Base-by-base conservation (phyloP, 345 rosid genomes). In the Salix dunnii region DNA sequence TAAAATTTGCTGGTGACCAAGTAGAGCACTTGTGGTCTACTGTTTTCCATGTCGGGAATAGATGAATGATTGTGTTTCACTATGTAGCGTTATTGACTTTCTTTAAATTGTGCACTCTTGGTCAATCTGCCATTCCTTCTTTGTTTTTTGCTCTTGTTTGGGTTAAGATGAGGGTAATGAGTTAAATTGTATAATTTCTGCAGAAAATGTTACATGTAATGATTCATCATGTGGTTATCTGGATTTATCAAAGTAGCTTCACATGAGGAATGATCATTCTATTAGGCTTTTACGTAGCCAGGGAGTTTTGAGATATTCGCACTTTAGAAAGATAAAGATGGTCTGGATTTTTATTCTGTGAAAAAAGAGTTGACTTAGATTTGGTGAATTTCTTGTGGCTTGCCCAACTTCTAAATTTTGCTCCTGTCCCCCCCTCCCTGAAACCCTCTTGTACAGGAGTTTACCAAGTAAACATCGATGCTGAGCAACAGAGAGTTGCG, bases 401-500 rank as follows among this genome's bases (percentile, higher is more conserved):
- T 67, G 74, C 53, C 40, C 67, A 67, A 23, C 2, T 17, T 30
- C 64, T 2, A 74, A 48, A 27, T 72, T 71, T 33, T 75, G 33
- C 31, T 12, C n/a, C 73, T 71, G 69, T 63, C 78, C 43, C 43
- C 38, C 11, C 0, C 10, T 58, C 25, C 25, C 63, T 58, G 17
- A 20, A 38, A 40, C 20, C 11, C 14, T 65, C 20, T 49, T 79
- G 71, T 53, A 1, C 81, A 92, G 97, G 97, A 14, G 96, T 92
- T 74, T 92, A 82, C 75, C 90, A 80, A 73, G 94, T 91, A 58
- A 88, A 49, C 80, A 81, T 91, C 76, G 97, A 92, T 73, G 80
- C 89, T 20, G 97, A 92, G 68, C 92, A 90, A 51, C 96, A 91
- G 80, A 92, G 84, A 80, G 97, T 92, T 12, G 85, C 94, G 3